phyloP scores from a whole-genome alignment of 2,329 filamentous ascomycete genomes.

The Bipolaris oryzae region DNA sequence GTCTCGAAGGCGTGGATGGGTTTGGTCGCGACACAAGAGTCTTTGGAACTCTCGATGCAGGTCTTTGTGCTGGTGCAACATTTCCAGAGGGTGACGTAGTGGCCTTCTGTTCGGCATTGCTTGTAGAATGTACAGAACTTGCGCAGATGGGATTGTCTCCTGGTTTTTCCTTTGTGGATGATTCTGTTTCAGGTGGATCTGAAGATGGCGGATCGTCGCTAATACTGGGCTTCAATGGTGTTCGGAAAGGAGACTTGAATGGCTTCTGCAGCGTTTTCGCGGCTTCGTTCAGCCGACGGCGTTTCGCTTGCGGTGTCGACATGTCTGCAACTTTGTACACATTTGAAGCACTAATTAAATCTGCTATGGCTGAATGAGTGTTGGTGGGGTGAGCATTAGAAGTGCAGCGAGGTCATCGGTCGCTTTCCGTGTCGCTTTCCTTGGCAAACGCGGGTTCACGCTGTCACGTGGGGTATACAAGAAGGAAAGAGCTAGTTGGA shows the following conservation, averaged over 20 bases:
- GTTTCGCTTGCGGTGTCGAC: constrained; percentile 63
- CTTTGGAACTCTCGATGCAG: constrained; percentile 16
- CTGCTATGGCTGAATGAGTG: neutral
- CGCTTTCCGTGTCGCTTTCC: constrained; percentile 2
- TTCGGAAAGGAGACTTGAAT: constrained; percentile 72
- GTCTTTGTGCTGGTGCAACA: constrained; percentile 3
- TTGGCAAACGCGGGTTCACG: constrained; percentile 9
- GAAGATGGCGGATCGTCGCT: constrained; percentile 34
- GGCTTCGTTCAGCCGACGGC: constrained; percentile 66
- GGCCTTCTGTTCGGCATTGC: neutral
- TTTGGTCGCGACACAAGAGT: constrained; percentile 21
- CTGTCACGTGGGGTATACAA: constrained; percentile 5
- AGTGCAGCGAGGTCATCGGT: constrained; percentile 9
- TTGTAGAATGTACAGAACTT: neutral
- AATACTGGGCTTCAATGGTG: constrained; percentile 42
- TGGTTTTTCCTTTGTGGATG: neutral
- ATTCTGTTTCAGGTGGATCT: constrained; percentile 28
- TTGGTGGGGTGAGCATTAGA: neutral
- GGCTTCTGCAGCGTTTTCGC: constrained; percentile 68
- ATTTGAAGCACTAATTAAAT: constrained; percentile 10
- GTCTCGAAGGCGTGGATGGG: constrained; percentile 18
- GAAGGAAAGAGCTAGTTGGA: neutral
- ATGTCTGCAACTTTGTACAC: constrained; percentile 39
- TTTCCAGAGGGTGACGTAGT: neutral
- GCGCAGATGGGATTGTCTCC: neutral